Evolutionary conservation across 2,329 filamentous ascomycete species (phyloP).

Genomic region (Phoma sp.): DNA sequence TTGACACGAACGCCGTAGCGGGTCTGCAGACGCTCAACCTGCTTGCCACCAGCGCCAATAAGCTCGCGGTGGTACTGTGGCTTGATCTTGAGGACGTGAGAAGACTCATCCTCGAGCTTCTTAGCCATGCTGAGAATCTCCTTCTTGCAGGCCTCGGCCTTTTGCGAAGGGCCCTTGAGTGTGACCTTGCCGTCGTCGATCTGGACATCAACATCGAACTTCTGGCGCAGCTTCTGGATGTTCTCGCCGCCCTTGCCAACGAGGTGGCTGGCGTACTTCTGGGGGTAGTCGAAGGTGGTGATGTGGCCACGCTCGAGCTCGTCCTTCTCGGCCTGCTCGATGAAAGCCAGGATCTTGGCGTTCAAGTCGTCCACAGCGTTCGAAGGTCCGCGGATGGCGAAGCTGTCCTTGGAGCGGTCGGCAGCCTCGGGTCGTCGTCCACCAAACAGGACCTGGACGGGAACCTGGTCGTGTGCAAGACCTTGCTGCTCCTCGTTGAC

Average conservation of each 20-base stretch:
- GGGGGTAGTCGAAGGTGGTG: conserved; percentile 87
- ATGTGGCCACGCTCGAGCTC: conserved; percentile 93
- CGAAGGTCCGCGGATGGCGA: conserved; percentile 79
- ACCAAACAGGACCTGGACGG: conserved; percentile 62
- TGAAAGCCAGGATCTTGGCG: conserved; percentile 76
- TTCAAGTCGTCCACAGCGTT: conserved; percentile 74
- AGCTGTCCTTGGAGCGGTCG: conserved; percentile 60
- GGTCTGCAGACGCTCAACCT: conserved; percentile 90
- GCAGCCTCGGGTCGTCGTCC: conserved; percentile 54
- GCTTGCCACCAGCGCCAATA: conserved; percentile 84
- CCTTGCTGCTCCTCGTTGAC: conserved; percentile 63
- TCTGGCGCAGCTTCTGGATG: conserved; percentile 71
- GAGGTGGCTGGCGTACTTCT: conserved; percentile 89
- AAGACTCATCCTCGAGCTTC: conserved; percentile 89
- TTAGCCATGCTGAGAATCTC: conserved; percentile 81
- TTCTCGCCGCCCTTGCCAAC: conserved; percentile 72
- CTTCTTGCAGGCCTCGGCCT: conserved; percentile 83
- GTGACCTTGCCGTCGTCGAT: conserved; percentile 94
- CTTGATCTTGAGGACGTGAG: conserved; percentile 85
- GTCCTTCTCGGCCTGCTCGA: conserved; percentile 87
- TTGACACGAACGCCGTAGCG: conserved; percentile 95
- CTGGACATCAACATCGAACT: conserved; percentile 79
- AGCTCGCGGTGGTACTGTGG: conserved; percentile 93
- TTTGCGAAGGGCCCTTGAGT: conserved; percentile 93
- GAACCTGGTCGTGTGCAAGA: conserved; percentile 58